These are phyloP conservation scores for Xylariaceae sp. DNA, from an alignment of 2,329 filamentous ascomycete species.

Conservation along the genomic window DNA sequence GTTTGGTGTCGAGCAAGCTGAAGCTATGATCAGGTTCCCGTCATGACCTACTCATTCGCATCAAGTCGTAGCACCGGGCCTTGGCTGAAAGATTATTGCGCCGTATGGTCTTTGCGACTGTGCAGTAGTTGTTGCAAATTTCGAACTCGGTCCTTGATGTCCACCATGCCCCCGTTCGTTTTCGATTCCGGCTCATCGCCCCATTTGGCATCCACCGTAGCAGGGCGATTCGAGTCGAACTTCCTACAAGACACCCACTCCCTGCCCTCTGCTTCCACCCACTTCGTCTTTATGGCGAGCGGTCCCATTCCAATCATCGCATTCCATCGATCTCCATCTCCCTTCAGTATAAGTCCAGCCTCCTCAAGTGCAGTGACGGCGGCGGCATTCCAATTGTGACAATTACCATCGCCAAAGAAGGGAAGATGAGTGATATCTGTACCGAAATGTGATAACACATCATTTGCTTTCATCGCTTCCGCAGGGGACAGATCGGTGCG, in stretches of 20 bases:
- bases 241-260: conserved; percentile 1
- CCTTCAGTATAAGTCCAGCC: conserved; percentile 1
- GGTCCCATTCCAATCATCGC: conserved; percentile 2
- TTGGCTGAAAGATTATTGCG: no score
- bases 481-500: background rate
- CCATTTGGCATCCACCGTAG: conserved; percentile 1
- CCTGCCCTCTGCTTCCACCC: background rate
- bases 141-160: background rate
- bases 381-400: conserved; percentile 3
- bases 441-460: background rate
- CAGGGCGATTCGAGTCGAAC: background rate
- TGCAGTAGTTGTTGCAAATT: background rate
- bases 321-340: background rate
- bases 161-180: background rate
- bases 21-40: no score
- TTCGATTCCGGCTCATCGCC: background rate
- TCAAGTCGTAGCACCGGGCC: no score
- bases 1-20: no score
- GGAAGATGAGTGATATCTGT: background rate
- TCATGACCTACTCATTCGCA: no score
- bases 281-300: background rate
- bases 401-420: conserved; percentile 2
- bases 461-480: background rate
- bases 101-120: no score
- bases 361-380: background rate